Evolutionary conservation across 352 stramenopile species (phyloP).

Genomic region (Blastocystis sp.): DNA sequence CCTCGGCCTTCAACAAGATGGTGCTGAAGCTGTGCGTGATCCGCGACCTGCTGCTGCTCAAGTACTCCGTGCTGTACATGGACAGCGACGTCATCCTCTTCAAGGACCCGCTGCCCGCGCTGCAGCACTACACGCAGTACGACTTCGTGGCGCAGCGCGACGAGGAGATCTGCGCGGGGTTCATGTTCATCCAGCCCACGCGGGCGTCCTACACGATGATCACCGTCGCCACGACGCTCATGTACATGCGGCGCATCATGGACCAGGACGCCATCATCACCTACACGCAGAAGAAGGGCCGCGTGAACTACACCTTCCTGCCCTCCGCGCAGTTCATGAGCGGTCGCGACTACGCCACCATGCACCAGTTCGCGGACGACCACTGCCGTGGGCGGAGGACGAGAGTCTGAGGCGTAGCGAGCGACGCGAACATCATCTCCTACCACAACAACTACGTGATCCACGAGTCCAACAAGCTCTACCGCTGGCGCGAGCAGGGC

Average conservation of each 20-base stretch:
- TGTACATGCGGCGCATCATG: slow-evolving; percentile 52
- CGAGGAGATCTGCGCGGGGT: slow-evolving; percentile 36
- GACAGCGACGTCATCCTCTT: slow-evolving; percentile 55
- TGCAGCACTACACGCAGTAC: slow-evolving; percentile 9
- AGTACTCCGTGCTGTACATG: slow-evolving; percentile 24
- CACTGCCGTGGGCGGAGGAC: not conserved
- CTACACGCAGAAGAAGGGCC: not conserved
- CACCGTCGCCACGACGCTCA: not conserved
- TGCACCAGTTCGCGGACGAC: slow-evolving; percentile 45
- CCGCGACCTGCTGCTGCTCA: not conserved
- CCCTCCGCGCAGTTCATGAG: slow-evolving; percentile 23
- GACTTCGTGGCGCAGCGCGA: slow-evolving; percentile 50
- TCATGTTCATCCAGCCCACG: slow-evolving; percentile 48
- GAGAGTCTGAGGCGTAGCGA: not conserved
- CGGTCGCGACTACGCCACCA: slow-evolving; percentile 10
- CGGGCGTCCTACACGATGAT: no score
- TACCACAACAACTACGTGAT: slow-evolving; percentile 65
- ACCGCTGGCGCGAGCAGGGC: slow-evolving; percentile 52
- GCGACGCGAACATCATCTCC: slow-evolving; percentile 28
- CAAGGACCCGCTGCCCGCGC: slow-evolving; percentile 32
- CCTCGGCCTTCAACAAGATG: slow-evolving; percentile 39
- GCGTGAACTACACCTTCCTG: not conserved
- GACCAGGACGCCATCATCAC: slow-evolving; percentile 40
- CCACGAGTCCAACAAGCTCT: slow-evolving; percentile 31
- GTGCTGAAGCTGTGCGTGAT: slow-evolving; percentile 39